phyloP scores from a whole-genome alignment of 345 rosid genomes.

The Boechera stricta region DNA sequence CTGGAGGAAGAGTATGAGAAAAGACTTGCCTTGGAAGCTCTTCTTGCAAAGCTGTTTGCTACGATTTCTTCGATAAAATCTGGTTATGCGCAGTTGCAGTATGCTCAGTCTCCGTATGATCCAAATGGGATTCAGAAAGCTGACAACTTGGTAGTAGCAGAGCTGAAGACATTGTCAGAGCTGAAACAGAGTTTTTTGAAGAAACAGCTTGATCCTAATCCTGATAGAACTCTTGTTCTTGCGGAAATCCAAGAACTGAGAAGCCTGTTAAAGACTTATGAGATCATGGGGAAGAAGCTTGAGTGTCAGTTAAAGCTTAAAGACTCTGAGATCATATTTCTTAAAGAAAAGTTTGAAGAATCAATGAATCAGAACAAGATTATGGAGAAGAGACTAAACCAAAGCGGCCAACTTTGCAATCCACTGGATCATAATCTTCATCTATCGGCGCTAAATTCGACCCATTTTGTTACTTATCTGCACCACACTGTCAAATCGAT shows the following conservation, averaged over 20 bases:
- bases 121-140: slow-evolving; percentile 73
- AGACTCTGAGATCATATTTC: slow-evolving; percentile 73
- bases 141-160: slow-evolving; percentile 61
- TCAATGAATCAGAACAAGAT: slow-evolving; percentile 50
- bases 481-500: slow-evolving; percentile 68
- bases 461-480: slow-evolving; percentile 59
- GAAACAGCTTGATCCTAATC: slow-evolving; percentile 72
- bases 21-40: slow-evolving; percentile 62
- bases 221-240: slow-evolving; percentile 54
- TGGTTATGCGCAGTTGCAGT: slow-evolving; percentile 77
- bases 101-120: slow-evolving; percentile 85
- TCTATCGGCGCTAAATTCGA: slow-evolving; percentile 54
- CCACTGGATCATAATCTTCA: slow-evolving; percentile 58
- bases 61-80: slow-evolving; percentile 75
- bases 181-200: slow-evolving; percentile 76
- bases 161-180: slow-evolving; percentile 75
- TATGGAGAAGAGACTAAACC: slow-evolving; percentile 68
- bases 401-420: slow-evolving; percentile 60
- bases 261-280: slow-evolving; percentile 63
- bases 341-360: slow-evolving; percentile 68
- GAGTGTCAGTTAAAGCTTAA: slow-evolving; percentile 77
- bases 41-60: slow-evolving; percentile 79
- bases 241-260: slow-evolving; percentile 86
- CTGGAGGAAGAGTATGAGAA: slow-evolving; percentile 53
- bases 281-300: slow-evolving; percentile 69